phyloP scores from a whole-genome alignment of 2,329 filamentous ascomycete species.

The Pestalotiopsis sp. region DNA sequence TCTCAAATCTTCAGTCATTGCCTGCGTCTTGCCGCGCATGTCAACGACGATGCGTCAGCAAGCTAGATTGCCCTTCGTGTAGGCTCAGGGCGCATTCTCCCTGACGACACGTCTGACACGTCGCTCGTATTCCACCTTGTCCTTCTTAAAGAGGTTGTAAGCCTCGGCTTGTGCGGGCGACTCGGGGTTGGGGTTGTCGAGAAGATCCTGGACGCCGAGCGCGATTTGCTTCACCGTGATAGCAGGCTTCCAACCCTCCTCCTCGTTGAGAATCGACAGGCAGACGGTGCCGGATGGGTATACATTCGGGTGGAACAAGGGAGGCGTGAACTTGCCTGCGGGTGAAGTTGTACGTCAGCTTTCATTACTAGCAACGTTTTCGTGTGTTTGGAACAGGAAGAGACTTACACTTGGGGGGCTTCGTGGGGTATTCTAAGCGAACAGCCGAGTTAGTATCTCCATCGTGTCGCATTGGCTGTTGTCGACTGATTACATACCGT shows the following conservation, averaged over 20 bases:
- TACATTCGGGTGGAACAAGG: constrained; percentile 97
- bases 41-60: background rate
- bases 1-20: constrained; percentile 8
- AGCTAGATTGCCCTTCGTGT: background rate
- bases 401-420: constrained; percentile 94
- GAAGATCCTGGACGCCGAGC: constrained; percentile 90
- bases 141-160: constrained; percentile 16
- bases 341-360: constrained; percentile 5
- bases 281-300: constrained; percentile 98
- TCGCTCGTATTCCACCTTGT: constrained; percentile 56
- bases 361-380: background rate
- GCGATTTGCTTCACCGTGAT: constrained; percentile 99
- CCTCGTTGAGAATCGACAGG: constrained; percentile 95
- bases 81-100: constrained; percentile 69
- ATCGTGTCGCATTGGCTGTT: constrained; percentile 17
- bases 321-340: constrained; percentile 91
- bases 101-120: constrained; percentile 84
- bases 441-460: constrained; percentile 20
- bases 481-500: constrained; percentile 64
- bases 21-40: constrained; percentile 47
- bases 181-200: constrained; percentile 96
- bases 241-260: constrained; percentile 97
- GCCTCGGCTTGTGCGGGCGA: constrained; percentile 96
- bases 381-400: background rate
- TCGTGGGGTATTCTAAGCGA: constrained; percentile 87